phyloP scores from a whole-genome alignment of 805 yeast genomes.

The Cephaloascus fragrans region DNA sequence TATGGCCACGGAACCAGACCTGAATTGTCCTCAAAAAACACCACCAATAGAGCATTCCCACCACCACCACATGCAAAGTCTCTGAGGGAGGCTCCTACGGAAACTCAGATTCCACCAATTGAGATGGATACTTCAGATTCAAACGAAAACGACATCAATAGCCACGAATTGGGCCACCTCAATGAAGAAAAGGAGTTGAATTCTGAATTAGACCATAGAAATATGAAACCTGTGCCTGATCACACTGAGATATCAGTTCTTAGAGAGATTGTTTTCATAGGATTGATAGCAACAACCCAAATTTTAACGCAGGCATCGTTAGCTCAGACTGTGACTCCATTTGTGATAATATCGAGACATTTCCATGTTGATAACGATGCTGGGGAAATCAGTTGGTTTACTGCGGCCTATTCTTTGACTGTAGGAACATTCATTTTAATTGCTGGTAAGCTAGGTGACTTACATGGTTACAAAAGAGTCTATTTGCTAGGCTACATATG shows the following conservation, averaged over 20 bases:
- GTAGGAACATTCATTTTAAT: constrained; percentile 25
- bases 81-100: too few relatives aligned
- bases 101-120: too few relatives aligned
- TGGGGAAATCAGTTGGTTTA: constrained; percentile 21
- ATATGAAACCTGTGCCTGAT: not conserved
- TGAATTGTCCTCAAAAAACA: too few relatives aligned
- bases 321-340: constrained; percentile 16
- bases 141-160: too few relatives aligned
- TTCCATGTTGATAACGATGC: constrained; percentile 14
- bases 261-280: constrained; percentile 9
- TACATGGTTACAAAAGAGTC: constrained; percentile 14
- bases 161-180: too few relatives aligned
- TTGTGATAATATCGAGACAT: constrained; percentile 15
- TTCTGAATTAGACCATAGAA: too few relatives aligned
- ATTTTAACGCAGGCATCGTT: constrained; percentile 26
- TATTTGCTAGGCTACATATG: constrained; percentile 15
- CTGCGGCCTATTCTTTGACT: constrained; percentile 21
- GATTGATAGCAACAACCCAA: constrained; percentile 17
- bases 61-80: too few relatives aligned
- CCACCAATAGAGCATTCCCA: too few relatives aligned
- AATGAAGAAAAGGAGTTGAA: too few relatives aligned
- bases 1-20: too few relatives aligned
- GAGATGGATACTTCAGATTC: too few relatives aligned
- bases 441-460: constrained; percentile 23
- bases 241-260: not conserved